Evolutionary conservation across 768 basidiomycete species (phyloP), one percentile per base, ranked within the genome.

Genomic region (Gelatoporia subvermispora): DNA sequence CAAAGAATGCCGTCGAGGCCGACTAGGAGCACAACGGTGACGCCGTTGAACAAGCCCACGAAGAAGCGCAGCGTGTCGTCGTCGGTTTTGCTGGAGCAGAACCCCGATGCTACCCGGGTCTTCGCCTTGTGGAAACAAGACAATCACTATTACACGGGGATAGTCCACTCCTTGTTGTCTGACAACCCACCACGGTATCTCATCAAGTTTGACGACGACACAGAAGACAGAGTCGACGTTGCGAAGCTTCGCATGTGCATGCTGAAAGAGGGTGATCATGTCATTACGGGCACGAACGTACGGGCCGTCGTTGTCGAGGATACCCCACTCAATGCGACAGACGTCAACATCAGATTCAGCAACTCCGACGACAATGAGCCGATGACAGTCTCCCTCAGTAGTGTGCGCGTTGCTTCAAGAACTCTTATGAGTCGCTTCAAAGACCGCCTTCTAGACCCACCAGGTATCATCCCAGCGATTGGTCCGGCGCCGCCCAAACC

Each of bases 141-240:
- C 42, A 75, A 73, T 3, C 72, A 74, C 55, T 91, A 73, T 65
- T 85, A 81, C 60, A 64, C 79, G 16, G 89, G 86, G 15, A 70
- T 65, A 31, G 72, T 86, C 22, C 59, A 79, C 45, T 68, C 70
- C 16, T 50, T 52, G 42, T 53, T 61, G 43, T 48, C 54, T 20
- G 57, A 40, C 21, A 60, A 59, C 22, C 60, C 57, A 25, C 60
- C 57, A 3, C 61, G 53, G 35, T 84, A 79, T 62, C 43, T 57
- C 22, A 62, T 92, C 55, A 66, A 68, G n/a, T 92, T 89, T 59
- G 88, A 90, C 57, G 88, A 91, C 59, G 66, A 59, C 2, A 75
- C 73, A 2, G 62, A 73, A 17, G 75, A 68, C 17, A 60, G 60
- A 2, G 69, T 88, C 34, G 72, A 68, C 23, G 53, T 79, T 15